These are phyloP conservation scores for Pascua sp. DNA, from an alignment of 1,284 basidiomycete genomes.

Conservation along the genomic window DNA sequence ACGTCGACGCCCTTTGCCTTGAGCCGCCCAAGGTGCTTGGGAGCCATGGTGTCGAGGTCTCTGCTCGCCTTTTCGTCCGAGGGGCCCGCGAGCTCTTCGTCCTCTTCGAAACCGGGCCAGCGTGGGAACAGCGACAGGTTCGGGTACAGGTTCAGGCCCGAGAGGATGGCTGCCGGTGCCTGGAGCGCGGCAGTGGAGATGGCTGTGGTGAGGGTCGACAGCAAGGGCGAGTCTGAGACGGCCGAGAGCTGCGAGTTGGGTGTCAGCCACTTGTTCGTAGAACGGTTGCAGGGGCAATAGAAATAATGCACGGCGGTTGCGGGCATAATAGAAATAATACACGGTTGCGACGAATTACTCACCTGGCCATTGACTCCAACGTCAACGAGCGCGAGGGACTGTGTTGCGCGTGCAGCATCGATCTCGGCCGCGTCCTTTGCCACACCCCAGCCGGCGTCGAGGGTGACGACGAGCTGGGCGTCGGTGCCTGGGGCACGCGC, in stretches of 20 bases:
- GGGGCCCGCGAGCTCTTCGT: constrained; percentile 32
- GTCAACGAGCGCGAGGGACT: constrained; percentile 9
- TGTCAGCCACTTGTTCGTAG: too few relatives aligned
- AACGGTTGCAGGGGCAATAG: too few relatives aligned
- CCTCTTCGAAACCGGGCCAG: constrained; percentile 48
- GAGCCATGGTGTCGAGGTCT: constrained; percentile 25
- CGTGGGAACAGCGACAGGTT: constrained; percentile 42
- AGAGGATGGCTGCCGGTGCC: constrained; percentile 13
- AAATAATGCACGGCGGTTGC: neutral
- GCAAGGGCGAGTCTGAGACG: neutral
- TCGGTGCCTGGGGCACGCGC: constrained; percentile 21
- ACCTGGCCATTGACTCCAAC: constrained; percentile 23
- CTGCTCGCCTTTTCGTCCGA: neutral
- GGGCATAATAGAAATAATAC: constrained; percentile 1
- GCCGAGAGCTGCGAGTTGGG: constrained; percentile 5
- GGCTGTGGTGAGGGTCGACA: constrained; percentile 4
- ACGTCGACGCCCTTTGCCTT: constrained; percentile 44
- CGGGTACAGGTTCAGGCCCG: constrained; percentile 35
- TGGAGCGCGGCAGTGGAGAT: constrained; percentile 1
- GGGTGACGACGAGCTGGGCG: constrained; percentile 32
- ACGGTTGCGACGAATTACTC: neutral
- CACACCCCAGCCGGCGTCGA: constrained; percentile 41
- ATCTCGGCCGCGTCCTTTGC: constrained; percentile 22
- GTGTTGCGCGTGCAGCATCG: neutral
- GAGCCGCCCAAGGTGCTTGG: constrained; percentile 40